phyloP scores from a whole-genome alignment of 352 stramenopile genomes.

The Phytopythium ostracodes region DNA sequence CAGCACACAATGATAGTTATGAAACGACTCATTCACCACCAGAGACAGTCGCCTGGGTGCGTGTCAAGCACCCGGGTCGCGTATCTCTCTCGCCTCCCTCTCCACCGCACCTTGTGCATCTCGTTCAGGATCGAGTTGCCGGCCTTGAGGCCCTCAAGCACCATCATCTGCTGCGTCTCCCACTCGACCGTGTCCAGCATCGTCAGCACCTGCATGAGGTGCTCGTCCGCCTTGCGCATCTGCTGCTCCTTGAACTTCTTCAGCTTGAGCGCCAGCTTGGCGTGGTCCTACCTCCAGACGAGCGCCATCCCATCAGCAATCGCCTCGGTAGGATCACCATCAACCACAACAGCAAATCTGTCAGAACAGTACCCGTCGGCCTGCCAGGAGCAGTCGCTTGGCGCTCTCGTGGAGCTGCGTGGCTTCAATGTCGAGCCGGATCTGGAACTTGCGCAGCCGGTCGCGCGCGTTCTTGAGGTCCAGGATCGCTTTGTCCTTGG shows the following conservation, averaged over 20 bases:
- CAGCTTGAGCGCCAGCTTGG: constrained; percentile 83
- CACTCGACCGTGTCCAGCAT: constrained; percentile 89
- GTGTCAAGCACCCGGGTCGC: background rate
- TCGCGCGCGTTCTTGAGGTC: constrained; percentile 90
- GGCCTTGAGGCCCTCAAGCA: constrained; percentile 87
- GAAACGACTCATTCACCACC: background rate
- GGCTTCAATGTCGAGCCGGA: constrained; percentile 74
- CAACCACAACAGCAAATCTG: background rate
- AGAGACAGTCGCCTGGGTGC: background rate
- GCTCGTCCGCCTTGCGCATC: constrained; percentile 81
- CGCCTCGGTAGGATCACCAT: background rate
- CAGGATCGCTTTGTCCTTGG: constrained; percentile 85
- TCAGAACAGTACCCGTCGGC: constrained; percentile 46
- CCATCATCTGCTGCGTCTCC: constrained; percentile 85
- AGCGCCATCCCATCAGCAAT: background rate
- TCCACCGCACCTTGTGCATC: constrained; percentile 66
- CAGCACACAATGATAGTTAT: background rate
- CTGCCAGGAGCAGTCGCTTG: constrained; percentile 64
- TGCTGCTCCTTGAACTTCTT: constrained; percentile 90
- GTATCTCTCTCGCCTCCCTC: background rate
- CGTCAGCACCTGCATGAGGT: constrained; percentile 82
- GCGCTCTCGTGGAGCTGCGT: constrained; percentile 77
- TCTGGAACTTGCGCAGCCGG: constrained; percentile 80
- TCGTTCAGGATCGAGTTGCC: constrained; percentile 85
- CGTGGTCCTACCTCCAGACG: constrained; percentile 49